Evolutionary conservation across 495 filamentous ascomycete species (phyloP), one percentile per base, ranked within the genome.

Genomic region (Aspergillus panamensis): DNA sequence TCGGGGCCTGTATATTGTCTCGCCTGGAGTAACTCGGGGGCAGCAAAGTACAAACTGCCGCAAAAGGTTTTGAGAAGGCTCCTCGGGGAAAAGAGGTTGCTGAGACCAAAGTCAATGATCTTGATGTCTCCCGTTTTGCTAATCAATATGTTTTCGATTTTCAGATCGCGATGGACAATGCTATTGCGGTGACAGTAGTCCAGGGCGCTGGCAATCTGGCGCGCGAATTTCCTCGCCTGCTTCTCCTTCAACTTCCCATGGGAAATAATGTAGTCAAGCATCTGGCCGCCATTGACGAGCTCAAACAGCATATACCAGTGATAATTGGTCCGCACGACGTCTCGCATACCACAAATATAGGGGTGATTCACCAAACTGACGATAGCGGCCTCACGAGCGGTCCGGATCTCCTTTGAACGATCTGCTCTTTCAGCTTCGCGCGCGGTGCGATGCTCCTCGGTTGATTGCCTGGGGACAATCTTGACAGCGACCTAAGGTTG

Each of bases 221-320:
- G 87, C 20, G 90, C 93, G 68, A 99, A 99, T 67, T 97, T 99
- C 58, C 94, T 86, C 3, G 94, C 94, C 72, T 96, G 93, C 69
- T 99, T 99, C 76, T 99, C 94, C 78, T 97, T 97, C 64, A 99
- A 74, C 58, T 93, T 87, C 49, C 94, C 95, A 68, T 99, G 94
- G 12, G 91, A 96, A 66, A 99, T 99, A 72, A 99, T 99, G 71
- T 99, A 99, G 76, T 99, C 94, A 43, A 99, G 84, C 94, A 99
- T 99, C 72, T 99, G 94, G 13, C 94, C 95, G 48, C 94, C 94
- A 69, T 99, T 97, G 73, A 99, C 95, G 70, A 96, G 96, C 76
- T 99, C 94, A 68, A 97, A 99, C 20, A 99, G 84, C 94, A 99
- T 99, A 71, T 99, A 99, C 94, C 94, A 99, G 71, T 99, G 94